Conservation (phyloP, 768 basidiomycete genomes). For the Leccinellum luteum region DNA sequence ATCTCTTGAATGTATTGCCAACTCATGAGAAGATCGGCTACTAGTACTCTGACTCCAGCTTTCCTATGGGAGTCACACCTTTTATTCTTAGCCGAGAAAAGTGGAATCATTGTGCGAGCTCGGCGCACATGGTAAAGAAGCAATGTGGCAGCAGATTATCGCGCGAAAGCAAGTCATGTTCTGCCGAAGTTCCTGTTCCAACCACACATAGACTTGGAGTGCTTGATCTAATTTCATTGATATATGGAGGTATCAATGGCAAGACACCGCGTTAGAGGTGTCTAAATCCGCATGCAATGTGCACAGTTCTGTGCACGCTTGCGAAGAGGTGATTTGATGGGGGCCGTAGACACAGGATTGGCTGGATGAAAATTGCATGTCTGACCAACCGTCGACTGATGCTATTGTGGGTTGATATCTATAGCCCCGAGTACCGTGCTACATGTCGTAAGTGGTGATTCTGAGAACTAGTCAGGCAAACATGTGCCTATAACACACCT, state of each 20-base stretch:
- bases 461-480: not conserved
- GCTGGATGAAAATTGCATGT: not conserved
- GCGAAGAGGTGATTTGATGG: not conserved
- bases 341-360: not conserved
- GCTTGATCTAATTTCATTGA: not conserved
- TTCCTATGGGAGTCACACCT: not conserved
- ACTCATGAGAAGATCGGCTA: not conserved
- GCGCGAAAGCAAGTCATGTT: not conserved
- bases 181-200: not conserved
- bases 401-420: not conserved
- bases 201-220: not conserved
- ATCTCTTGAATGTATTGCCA: not conserved
- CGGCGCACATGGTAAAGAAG: not conserved
- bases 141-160: not conserved
- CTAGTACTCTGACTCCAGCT: not conserved
- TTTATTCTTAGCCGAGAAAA: not conserved
- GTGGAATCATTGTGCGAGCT: not conserved
- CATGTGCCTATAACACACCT: not conserved
- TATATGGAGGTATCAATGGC: not conserved
- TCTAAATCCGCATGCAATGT: not conserved
- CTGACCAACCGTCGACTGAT: not conserved
- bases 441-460: constrained; percentile 10
- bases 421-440: not conserved
- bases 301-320: not conserved
- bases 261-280: not conserved